phyloP scores from a whole-genome alignment of 2,329 filamentous ascomycete species.

The Cladobotryum mycophilum region DNA sequence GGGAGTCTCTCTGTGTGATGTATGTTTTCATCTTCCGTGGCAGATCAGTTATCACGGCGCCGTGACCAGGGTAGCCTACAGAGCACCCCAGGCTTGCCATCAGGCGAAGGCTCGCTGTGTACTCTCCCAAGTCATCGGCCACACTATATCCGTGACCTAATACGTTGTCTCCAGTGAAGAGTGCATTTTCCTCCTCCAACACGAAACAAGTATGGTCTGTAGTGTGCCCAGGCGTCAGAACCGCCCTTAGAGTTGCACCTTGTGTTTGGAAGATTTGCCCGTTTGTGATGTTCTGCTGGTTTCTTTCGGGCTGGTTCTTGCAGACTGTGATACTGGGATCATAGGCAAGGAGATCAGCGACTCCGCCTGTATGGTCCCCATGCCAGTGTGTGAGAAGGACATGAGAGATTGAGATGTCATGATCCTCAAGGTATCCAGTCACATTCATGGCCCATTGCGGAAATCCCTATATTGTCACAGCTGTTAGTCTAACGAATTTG shows the following conservation, averaged over 20 bases:
- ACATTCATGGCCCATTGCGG: not conserved
- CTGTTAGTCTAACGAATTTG: too few relatives aligned
- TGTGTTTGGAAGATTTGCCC: constrained; percentile 43
- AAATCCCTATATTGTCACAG: not conserved
- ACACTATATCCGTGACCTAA: constrained; percentile 68
- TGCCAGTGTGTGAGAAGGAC: constrained; percentile 70
- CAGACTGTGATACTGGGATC: constrained; percentile 35
- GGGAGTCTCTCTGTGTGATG: too few relatives aligned
- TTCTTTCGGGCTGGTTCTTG: constrained; percentile 46
- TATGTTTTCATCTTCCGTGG: constrained; percentile 12
- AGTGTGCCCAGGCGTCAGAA: constrained; percentile 64
- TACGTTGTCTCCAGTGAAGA: constrained; percentile 72
- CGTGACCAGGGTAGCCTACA: constrained; percentile 55
- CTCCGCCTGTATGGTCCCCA: constrained; percentile 61
- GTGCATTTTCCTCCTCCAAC: constrained; percentile 55
- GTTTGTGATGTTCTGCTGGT: constrained; percentile 35
- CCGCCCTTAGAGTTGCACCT: constrained; percentile 55
- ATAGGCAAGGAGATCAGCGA: constrained; percentile 47
- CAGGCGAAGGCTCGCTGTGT: constrained; percentile 52
- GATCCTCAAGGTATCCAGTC: not conserved
- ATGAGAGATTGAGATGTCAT: constrained; percentile 28
- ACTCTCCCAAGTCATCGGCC: constrained; percentile 60
- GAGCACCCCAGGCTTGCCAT: constrained; percentile 50
- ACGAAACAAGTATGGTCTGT: constrained; percentile 62
- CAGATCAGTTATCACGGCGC: constrained; percentile 50